These are phyloP conservation scores for Remersonia thermophila DNA, from an alignment of 2,329 filamentous ascomycete species.

Conservation along the genomic window DNA sequence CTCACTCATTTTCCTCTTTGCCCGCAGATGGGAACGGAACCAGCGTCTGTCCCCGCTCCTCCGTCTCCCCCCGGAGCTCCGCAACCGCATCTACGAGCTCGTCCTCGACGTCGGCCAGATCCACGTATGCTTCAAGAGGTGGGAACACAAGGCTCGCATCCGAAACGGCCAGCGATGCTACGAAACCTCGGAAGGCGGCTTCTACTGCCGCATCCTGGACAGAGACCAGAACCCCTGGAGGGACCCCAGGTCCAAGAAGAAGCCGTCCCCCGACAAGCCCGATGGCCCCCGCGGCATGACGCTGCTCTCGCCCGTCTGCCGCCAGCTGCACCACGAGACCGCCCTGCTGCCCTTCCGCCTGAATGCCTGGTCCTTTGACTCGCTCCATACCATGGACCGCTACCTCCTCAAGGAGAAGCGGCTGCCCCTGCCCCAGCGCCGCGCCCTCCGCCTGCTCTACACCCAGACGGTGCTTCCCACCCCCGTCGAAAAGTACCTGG, in stretches of 20 bases:
- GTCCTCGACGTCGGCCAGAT: conserved; percentile 23
- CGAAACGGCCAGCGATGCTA: conserved; percentile 11
- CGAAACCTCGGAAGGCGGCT: conserved; percentile 18
- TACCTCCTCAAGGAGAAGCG: conserved; percentile 22
- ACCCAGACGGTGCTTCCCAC: conserved; percentile 18
- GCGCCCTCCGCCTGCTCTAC: conserved; percentile 22
- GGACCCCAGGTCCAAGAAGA: neutral
- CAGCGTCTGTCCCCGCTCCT: conserved; percentile 20
- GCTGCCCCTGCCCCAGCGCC: conserved; percentile 20
- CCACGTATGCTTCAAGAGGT: conserved; percentile 21
- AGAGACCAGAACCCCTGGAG: conserved; percentile 21
- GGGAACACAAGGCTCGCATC: conserved; percentile 15
- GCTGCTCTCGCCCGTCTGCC: conserved; percentile 23
- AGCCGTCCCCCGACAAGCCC: neutral
- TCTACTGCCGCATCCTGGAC: conserved; percentile 20
- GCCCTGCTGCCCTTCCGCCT: conserved; percentile 23
- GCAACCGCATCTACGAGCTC: conserved; percentile 24
- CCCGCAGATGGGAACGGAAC: conserved; percentile 18
- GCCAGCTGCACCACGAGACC: conserved; percentile 27
- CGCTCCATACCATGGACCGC: conserved; percentile 22
- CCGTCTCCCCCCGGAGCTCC: conserved; percentile 22
- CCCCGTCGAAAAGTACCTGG: conserved; percentile 19
- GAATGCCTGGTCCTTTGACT: conserved; percentile 25
- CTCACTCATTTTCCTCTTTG: neutral
- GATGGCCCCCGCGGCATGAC: conserved; percentile 16